These are phyloP conservation scores for Sistotremastrum niveocremeum DNA, from an alignment of 768 basidiomycete genomes.

Conservation along the genomic window DNA sequence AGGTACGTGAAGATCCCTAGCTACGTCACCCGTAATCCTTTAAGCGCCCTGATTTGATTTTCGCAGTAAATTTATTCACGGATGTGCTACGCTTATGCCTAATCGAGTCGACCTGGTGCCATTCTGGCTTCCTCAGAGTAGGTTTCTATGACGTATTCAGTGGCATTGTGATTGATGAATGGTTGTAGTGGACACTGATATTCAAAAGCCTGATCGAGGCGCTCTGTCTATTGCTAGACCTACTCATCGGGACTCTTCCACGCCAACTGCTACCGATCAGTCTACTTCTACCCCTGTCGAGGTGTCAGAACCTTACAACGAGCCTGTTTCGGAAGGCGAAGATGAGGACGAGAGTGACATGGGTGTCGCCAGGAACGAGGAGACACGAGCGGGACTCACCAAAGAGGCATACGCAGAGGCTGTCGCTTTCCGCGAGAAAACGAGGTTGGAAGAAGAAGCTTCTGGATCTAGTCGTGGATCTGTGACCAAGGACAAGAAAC, in stretches of 20 bases:
- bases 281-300: slow-evolving; percentile 29
- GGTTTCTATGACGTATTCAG: slow-evolving; percentile 8
- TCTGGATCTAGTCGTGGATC: slow-evolving; percentile 28
- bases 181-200: slow-evolving; percentile 77
- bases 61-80: slow-evolving; percentile 84
- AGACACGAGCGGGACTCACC: slow-evolving; percentile 63
- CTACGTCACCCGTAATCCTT: background rate
- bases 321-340: slow-evolving; percentile 93
- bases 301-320: slow-evolving; percentile 40
- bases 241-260: slow-evolving; percentile 19
- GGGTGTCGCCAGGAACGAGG: slow-evolving; percentile 67
- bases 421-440: slow-evolving; percentile 61
- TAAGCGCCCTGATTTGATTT: background rate
- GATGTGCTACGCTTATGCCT: slow-evolving; percentile 86
- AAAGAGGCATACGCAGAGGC: slow-evolving; percentile 70
- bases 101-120: slow-evolving; percentile 91
- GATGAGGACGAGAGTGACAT: slow-evolving; percentile 66
- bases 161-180: background rate
- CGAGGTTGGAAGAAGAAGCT: slow-evolving; percentile 32
- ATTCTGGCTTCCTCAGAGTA: slow-evolving; percentile 97
- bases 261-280: slow-evolving; percentile 26
- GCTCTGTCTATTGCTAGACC: slow-evolving; percentile 68
- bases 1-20: slow-evolving; percentile 31
- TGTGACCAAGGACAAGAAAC: slow-evolving; percentile 9
- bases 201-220: slow-evolving; percentile 82